Base-by-base conservation (phyloP, 768 basidiomycete genomes). In the Phlebiopsis flavidoalba region DNA sequence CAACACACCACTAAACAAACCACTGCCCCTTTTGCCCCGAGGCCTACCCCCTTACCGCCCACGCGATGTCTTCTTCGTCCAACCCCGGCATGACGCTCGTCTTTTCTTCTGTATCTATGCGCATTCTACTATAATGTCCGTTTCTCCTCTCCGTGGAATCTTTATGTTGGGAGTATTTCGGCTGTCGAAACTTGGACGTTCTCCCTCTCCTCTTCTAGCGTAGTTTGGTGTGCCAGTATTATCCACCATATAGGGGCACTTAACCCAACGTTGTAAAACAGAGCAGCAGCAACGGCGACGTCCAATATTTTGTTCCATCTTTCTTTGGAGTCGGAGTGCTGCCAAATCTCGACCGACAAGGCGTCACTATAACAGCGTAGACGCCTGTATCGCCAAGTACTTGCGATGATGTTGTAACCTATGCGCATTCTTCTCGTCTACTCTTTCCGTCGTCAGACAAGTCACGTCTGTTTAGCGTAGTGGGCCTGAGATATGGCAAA, bases 31-130 rank as follows among this genome's bases (percentile, higher is more conserved):
- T 53, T 35, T 19, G 31, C 33, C 52, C n/a, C 31, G 52, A 53
- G 19, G 31, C 33, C 37, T 45, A 49, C 11, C 19, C 19, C 54
- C 21, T 22, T 40, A 40, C 55, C 61, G 62, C 61, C 64, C 59
- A 22, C 35, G 46, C 49, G 46, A 53, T 35, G 33, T 22, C 37
- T 50, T 48, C 45, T 40, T 60, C 26, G 57, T n/a, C n/a, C 37
- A 14, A 49, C 2, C 11, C 17, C 46, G 17, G 31, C 47, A 14
- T 60, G 7, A 37, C 33, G 2, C 10, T 45, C 40, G 36, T 67
- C 63, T 67, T 67, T 60, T 69, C 69, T 73, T 74, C 77, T 77
- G 74, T 80, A 79, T 80, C 76, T 79, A 79, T 80, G 75, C 64
- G 65, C 57, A 65, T 66, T 64, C 66, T 66, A 57, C 65, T 66